phyloP scores from a whole-genome alignment of 257 asterid species.

The Craterostigma plantagineum region DNA sequence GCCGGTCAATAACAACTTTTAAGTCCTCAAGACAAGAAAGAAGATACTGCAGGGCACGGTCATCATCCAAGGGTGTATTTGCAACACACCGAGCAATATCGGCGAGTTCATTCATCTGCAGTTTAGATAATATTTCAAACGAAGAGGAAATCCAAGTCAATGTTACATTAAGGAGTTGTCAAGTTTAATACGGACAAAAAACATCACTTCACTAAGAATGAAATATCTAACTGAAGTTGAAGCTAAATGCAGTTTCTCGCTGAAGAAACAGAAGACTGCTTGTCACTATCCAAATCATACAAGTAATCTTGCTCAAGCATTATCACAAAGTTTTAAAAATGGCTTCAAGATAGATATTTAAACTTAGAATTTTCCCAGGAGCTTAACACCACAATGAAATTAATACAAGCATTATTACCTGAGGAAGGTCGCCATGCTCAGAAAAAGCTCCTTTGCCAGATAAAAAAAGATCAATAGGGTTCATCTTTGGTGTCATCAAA shows the following conservation, averaged over 20 bases:
- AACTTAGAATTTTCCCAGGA: constrained; percentile 3
- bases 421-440: constrained; percentile 89
- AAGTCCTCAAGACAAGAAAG: constrained; percentile 93
- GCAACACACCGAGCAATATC: constrained; percentile 96
- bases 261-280: no score
- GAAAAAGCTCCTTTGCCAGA: constrained; percentile 81
- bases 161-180: no score
- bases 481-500: constrained; percentile 63
- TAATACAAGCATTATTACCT: constrained; percentile 33
- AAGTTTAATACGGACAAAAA: no score
- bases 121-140: constrained; percentile 9
- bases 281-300: no score
- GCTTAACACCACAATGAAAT: constrained; percentile 1
- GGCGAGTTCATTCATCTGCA: constrained; percentile 93
- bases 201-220: not conserved
- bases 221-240: no score
- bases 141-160: no score
- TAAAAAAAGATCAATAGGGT: constrained; percentile 77
- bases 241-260: no score
- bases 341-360: not conserved
- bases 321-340: no score
- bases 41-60: constrained; percentile 58
- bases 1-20: constrained; percentile 67
- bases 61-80: constrained; percentile 79
- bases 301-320: no score